Evolutionary conservation across 2,329 filamentous ascomycete genomes (phyloP).

Genomic region (Ophiostoma pallidulum): DNA sequence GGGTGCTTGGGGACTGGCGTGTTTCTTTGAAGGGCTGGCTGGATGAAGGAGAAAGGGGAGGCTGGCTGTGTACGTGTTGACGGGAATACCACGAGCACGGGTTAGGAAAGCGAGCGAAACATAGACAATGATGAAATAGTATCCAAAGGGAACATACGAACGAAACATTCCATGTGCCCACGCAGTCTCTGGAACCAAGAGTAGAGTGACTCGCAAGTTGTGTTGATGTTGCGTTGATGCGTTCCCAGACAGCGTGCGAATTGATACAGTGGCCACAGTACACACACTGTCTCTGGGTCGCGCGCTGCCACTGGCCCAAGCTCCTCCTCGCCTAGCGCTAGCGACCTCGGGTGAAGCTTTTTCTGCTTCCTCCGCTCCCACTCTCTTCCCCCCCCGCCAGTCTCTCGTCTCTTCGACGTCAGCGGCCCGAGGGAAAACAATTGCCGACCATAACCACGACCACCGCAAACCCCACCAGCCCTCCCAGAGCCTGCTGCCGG

Average conservation of each 20-base stretch:
- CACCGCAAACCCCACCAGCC: background rate
- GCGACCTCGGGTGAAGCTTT: slow-evolving; percentile 14
- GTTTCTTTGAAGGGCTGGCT: slow-evolving; percentile 73
- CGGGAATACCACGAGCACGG: too few relatives aligned
- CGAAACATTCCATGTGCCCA: too few relatives aligned
- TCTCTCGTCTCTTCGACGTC: slow-evolving; percentile 1
- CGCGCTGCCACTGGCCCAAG: background rate
- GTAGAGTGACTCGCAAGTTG: too few relatives aligned
- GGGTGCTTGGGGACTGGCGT: slow-evolving; percentile 65
- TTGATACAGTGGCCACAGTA: background rate
- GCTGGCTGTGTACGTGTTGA: too few relatives aligned
- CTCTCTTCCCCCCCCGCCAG: too few relatives aligned
- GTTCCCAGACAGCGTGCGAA: background rate
- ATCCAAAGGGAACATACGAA: too few relatives aligned
- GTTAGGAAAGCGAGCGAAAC: too few relatives aligned
- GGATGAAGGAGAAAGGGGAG: slow-evolving; percentile 26
- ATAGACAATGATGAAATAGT: too few relatives aligned
- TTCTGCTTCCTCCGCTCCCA: too few relatives aligned
- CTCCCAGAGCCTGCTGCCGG: too few relatives aligned
- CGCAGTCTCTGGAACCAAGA: too few relatives aligned
- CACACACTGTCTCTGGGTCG: background rate
- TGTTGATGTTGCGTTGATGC: too few relatives aligned
- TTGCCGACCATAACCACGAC: slow-evolving; percentile 11
- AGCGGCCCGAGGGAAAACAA: slow-evolving; percentile 12
- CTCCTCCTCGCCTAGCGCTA: background rate